Evolutionary conservation across 345 rosid species (phyloP).

Genomic region (Rhodamnia argentea): DNA sequence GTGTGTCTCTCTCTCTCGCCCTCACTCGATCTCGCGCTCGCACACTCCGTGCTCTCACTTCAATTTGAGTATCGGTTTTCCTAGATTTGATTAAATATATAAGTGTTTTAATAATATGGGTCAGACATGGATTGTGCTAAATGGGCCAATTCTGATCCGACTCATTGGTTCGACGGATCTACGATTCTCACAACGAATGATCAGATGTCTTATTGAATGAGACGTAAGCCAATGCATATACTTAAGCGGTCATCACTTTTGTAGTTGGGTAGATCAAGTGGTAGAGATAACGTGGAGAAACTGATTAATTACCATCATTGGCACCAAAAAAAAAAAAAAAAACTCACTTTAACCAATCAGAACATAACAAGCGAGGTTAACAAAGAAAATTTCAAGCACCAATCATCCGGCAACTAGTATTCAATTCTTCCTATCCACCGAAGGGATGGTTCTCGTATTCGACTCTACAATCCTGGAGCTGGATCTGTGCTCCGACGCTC

Average conservation of each 20-base stretch:
- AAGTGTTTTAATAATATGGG: too few species aligned
- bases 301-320: accelerated
- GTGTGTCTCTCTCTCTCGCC: too few species aligned
- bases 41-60: too few species aligned
- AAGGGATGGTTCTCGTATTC: neutral
- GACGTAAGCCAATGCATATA: neutral
- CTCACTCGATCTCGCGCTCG: too few species aligned
- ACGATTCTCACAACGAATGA: neutral
- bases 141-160: too few species aligned
- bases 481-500: neutral
- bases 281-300: neutral
- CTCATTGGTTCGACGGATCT: too few species aligned
- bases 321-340: accelerated
- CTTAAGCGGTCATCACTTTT: neutral
- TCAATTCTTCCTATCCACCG: neutral
- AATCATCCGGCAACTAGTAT: neutral
- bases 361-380: neutral
- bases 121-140: too few species aligned
- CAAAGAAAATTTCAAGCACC: neutral
- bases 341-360: neutral
- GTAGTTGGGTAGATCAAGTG: neutral
- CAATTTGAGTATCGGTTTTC: too few species aligned
- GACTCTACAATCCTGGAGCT: neutral
- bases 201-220: neutral
- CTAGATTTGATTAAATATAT: too few species aligned